Evolutionary conservation across 345 rosid genomes (phyloP), one percentile per base, ranked within the genome.

Genomic region (Eucalyptus sp.): DNA sequence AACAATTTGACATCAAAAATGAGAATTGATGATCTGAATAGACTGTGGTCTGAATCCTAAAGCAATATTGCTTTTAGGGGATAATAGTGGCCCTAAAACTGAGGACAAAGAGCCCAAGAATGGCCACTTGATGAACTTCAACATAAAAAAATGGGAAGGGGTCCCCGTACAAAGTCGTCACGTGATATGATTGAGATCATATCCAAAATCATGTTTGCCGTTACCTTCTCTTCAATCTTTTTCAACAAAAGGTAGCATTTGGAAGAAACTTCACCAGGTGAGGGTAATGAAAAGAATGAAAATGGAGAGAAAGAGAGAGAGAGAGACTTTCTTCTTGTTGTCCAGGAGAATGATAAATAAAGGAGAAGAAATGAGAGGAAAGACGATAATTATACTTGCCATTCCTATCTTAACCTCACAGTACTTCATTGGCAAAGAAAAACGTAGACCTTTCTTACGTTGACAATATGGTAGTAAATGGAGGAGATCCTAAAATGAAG

Each of bases 171-270:
- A 31, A 68, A 68, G 31, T 33, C 43, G 3, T 17, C 13, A 71
- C 3, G 0, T 17, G 2, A 17, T 17, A 33, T 33, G 37, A 1
- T 71, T 33, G 22, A 33, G 43, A 33, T 71, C 46, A 71, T 71
- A 71, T 17, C 81, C 13, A 22, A 33, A 71, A 71, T 37, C 13
- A 33, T 71, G 44, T 33, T 71, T 0, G 2, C 0, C 0, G 7
- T 18, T 71, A 71, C 81, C 81, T 17, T 1, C 7, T 33, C 43
- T 68, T 33, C 80, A 68, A 17, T 33, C 9, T 15, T 64, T 31
- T 66, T 66, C 43, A 17, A 17, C 44, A 68, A 33, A 68, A 68
- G 22, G 44, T 33, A 68, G 44, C 2, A 0, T 33, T 71, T 71
- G 81, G 14, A 71, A 33, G 25, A 71, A 71, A 37, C 6, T 71